Evolutionary conservation across 2,329 filamentous ascomycete species (phyloP).

Genomic region (Botryotinia calthae): DNA sequence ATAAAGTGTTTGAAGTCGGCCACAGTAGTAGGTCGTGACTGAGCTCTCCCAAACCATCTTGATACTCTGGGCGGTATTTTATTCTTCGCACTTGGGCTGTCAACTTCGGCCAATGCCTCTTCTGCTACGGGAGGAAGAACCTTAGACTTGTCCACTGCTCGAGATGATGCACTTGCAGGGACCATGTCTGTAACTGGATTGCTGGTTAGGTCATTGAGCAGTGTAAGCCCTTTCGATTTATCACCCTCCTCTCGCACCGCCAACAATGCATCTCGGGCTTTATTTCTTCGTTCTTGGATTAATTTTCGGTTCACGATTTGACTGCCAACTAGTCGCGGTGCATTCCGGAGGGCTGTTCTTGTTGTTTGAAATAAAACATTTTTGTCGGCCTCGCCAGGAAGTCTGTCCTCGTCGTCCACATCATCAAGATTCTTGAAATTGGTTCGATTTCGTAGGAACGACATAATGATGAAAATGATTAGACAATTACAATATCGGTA

Average conservation of each 20-base stretch:
- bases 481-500: neutral
- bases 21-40: neutral
- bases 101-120: neutral
- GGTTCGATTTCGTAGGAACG: neutral
- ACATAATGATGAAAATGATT: neutral
- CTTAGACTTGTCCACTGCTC: neutral
- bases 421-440: neutral
- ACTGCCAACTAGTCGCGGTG: neutral
- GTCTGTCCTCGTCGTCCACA: neutral
- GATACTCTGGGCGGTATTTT: neutral
- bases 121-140: neutral
- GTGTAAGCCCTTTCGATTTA: neutral
- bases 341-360: neutral
- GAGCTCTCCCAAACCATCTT: neutral
- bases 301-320: neutral
- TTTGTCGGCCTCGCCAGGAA: neutral
- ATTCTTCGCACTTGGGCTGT: neutral
- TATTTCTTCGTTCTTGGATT: neutral
- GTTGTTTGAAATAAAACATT: slow-evolving; percentile 5
- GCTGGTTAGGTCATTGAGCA: neutral
- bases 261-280: slow-evolving; percentile 5
- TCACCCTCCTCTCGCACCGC: neutral
- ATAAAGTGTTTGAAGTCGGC: slow-evolving; percentile 19
- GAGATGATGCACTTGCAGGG: neutral
- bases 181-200: neutral